Base-by-base conservation (phyloP, 164 flowering plant genomes). In the Magnolia changhungtana region DNA sequence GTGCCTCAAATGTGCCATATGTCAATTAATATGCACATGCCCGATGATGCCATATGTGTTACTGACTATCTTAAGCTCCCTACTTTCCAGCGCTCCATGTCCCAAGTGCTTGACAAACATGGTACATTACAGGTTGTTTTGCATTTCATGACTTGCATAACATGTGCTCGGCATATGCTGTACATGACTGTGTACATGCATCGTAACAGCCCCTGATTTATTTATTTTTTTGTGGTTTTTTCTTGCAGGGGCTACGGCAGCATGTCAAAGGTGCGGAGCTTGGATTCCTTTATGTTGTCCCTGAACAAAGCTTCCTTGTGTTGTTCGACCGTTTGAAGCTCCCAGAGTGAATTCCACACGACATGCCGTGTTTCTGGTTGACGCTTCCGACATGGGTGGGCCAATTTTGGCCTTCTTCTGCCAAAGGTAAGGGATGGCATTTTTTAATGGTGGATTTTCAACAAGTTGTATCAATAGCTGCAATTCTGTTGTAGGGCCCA, bases 221-320 rank as follows among this genome's bases (percentile, higher is more conserved):
- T 52, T 37, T 37, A 37, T 37, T 37, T 37, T 37, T 3, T 37
- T 3, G 61, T 71, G 23, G 63, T 66, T 67, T 50, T 66, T 65
- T 16, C 10, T 71, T 45, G 0, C 80, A 96, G 96, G 97, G 98
- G 66, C 84, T 90, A 80, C 93, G 94, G 67, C 98, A 93, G 74
- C 87, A 90, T 81, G 81, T 89, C 71, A 89, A 84, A 82, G 99
- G 99, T 27, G 99, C 98, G 71, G 94, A 92, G 79, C 91, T 96
- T 1, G 99, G 98, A 27, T 91, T 96, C 79, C 92, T 96, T n/a
- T 94, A 89, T 65, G 81, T 85, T 29, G 89, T 88, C 61, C 96
- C 97, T 2, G 95, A 88, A 79, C 92, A 92, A 79, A 96, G 98
- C 81, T 93, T 93, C 81, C 93, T 96, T 23, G 96, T 96, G 51